A percentile compares a stretch with the other conserved stretches of the same genome.
phyloP scores from a whole-genome alignment of 73 alveolate species.

The Paramecium sexaurelia region DNA sequence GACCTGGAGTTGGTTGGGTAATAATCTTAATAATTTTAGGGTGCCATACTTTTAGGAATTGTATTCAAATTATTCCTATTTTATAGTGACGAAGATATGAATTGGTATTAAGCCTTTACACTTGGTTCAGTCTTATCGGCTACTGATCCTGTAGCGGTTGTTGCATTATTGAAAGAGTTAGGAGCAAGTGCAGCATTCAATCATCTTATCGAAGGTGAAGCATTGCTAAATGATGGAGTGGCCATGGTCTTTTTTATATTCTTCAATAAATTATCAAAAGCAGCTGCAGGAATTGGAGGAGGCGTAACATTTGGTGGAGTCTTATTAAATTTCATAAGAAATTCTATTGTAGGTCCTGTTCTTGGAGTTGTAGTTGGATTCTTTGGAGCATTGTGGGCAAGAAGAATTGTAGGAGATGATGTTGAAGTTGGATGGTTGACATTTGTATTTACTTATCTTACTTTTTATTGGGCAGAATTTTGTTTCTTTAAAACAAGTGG shows the following conservation, averaged over 20 bases:
- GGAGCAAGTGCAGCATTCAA: slow-evolving; percentile 75
- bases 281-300: slow-evolving; percentile 70
- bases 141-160: slow-evolving; percentile 84
- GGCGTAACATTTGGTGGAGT: slow-evolving; percentile 71
- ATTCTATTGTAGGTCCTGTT: slow-evolving; percentile 74
- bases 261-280: slow-evolving; percentile 54
- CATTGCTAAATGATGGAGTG: slow-evolving; percentile 74
- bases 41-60: slow-evolving; percentile 71
- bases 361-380: slow-evolving; percentile 70
- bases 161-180: slow-evolving; percentile 71
- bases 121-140: slow-evolving; percentile 77
- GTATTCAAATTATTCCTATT: slow-evolving; percentile 68
- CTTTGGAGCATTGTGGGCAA: slow-evolving; percentile 71
- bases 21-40: background rate
- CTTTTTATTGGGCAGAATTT: slow-evolving; percentile 75
- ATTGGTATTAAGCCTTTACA: slow-evolving; percentile 73
- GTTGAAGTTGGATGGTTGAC: slow-evolving; percentile 71
- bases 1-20: slow-evolving; percentile 68
- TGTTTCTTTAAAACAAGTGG: slow-evolving; percentile 62
- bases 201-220: slow-evolving; percentile 77
- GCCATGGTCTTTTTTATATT: slow-evolving; percentile 76
- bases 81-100: slow-evolving; percentile 70
- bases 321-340: slow-evolving; percentile 58
- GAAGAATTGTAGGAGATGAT: slow-evolving; percentile 74
- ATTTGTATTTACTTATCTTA: slow-evolving; percentile 66